Percentiles rank a stretch among this genome's conserved stretches.
Conservation (phyloP, 495 filamentous ascomycete genomes). For the Alectoria sarmentosa region DNA sequence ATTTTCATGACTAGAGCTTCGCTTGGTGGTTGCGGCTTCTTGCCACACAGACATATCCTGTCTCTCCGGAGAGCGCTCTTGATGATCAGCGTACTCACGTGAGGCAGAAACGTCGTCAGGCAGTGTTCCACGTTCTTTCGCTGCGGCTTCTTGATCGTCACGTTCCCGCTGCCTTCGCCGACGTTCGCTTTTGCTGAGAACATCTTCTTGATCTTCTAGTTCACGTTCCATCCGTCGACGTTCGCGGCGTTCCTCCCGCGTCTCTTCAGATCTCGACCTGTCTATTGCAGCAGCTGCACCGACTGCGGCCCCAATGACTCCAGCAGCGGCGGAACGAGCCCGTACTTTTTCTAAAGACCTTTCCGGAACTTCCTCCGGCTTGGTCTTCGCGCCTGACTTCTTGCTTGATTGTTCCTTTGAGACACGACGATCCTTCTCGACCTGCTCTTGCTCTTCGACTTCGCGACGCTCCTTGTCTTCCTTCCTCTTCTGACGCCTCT, state of each 20-base stretch:
- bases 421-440: conserved; percentile 5
- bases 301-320: conserved; percentile 41
- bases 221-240: conserved; percentile 28
- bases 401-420: conserved; percentile 10
- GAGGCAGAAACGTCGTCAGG: conserved; percentile 17
- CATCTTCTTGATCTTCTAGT: conserved; percentile 25
- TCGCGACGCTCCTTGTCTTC: conserved; percentile 26
- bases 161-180: conserved; percentile 23
- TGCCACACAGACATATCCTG: conserved; percentile 24
- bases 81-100: conserved; percentile 26
- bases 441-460: conserved; percentile 17
- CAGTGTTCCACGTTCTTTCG: conserved; percentile 19
- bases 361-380: not conserved
- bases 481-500: conserved; percentile 30
- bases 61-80: conserved; percentile 27
- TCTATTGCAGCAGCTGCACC: conserved; percentile 36
- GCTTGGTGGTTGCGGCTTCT: conserved; percentile 26
- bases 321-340: conserved; percentile 40
- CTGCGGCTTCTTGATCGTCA: conserved; percentile 11
- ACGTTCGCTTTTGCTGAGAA: conserved; percentile 27
- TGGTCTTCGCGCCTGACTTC: conserved; percentile 10
- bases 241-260: conserved; percentile 19
- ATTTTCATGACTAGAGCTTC: conserved; percentile 24
- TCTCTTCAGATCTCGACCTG: conserved; percentile 35
- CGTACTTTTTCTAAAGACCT: conserved; percentile 24